These are phyloP conservation scores for Wallacemonas sp. DNA, from an alignment of 208 protist genomes.

Conservation along the genomic window DNA sequence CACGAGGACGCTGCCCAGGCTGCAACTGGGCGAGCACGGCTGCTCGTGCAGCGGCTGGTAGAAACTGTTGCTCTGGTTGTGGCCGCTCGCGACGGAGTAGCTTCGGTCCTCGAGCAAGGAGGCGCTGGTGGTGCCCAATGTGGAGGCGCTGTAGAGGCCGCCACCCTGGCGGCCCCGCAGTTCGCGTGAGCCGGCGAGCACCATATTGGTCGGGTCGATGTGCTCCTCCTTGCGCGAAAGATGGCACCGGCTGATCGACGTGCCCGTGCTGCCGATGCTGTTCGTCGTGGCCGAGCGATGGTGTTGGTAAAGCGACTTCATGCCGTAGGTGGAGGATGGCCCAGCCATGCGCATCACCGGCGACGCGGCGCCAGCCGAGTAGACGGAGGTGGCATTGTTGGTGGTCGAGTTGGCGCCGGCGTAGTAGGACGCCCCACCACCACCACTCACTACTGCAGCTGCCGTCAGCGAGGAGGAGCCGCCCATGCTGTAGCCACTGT, in stretches of 20 bases:
- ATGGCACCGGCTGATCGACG: constrained; percentile 27
- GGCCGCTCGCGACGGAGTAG: background rate
- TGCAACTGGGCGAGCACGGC: background rate
- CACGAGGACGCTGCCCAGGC: background rate
- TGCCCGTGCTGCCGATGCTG: constrained; percentile 20
- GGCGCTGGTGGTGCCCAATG: background rate
- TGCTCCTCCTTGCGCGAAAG: constrained; percentile 35
- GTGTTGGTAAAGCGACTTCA: background rate
- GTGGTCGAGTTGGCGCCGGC: too few relatives aligned
- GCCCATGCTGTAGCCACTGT: too few relatives aligned
- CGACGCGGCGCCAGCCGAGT: background rate
- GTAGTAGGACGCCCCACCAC: too few relatives aligned
- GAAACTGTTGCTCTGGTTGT: constrained; percentile 13
- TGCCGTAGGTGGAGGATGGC: background rate
- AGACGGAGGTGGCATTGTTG: background rate
- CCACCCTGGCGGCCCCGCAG: background rate
- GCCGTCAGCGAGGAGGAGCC: too few relatives aligned
- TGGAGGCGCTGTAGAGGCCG: constrained; percentile 8
- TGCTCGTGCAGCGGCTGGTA: constrained; percentile 2
- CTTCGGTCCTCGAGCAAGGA: background rate
- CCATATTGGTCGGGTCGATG: constrained; percentile 4
- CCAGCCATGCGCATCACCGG: background rate
- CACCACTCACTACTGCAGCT: too few relatives aligned
- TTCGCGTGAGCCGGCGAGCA: background rate
- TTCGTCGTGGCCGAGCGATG: background rate